Conservation (phyloP, 2,329 filamentous ascomycete genomes). For the Stenocarpella maydis region DNA sequence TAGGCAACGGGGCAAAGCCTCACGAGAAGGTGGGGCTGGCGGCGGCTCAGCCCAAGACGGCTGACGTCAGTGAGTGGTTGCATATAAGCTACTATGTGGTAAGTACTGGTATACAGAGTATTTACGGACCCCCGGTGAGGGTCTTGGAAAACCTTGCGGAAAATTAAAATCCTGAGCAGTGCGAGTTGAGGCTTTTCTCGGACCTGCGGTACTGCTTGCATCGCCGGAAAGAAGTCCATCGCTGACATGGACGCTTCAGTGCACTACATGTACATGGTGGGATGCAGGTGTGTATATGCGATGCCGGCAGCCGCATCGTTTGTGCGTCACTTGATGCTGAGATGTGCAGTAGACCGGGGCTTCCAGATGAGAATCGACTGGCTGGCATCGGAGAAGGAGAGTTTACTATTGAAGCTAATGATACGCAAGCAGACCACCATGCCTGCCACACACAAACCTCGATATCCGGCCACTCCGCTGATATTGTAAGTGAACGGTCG, state of each 20-base stretch:
- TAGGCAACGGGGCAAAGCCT: background rate
- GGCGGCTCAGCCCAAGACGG: background rate
- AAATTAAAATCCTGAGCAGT: background rate
- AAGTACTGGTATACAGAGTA: no score
- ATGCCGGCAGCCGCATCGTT: conserved; percentile 9
- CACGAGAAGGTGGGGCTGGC: background rate
- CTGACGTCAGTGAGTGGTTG: conserved; percentile 22
- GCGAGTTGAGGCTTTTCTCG: background rate
- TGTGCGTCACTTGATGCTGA: conserved; percentile 9
- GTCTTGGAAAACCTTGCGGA: conserved; percentile 20
- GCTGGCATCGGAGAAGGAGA: background rate
- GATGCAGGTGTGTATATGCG: no score
- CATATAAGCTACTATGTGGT: no score
- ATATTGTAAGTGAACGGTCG: no score
- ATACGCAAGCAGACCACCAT: background rate
- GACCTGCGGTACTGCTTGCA: background rate
- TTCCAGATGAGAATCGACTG: background rate
- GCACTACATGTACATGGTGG: no score
- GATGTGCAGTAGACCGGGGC: no score
- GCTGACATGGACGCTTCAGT: background rate
- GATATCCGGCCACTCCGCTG: no score
- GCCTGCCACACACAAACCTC: no score
- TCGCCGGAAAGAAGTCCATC: no score
- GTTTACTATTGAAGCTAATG: background rate
- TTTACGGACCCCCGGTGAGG: conserved; percentile 13